Evolutionary conservation across 306 rosid genomes (phyloP), one percentile per base, ranked within the genome.

Genomic region (Sindora glabra): DNA sequence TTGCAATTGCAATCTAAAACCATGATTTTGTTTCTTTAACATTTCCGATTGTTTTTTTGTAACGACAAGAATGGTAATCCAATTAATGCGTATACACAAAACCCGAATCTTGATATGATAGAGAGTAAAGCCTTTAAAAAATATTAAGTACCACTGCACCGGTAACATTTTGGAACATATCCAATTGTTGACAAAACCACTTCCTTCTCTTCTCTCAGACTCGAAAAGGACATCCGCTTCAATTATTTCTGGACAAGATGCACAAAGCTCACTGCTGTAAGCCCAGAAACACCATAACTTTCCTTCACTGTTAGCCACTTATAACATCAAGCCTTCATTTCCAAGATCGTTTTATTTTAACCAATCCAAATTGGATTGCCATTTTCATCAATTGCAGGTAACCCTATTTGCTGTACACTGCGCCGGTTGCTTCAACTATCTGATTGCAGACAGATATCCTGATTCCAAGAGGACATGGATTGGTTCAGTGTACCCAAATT

Each of bases 211-310:
- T 44, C 44, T 41, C 33, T 62, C 82, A 92, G 98, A 64, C 94
- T 92, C 3, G 98, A 92, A 76, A 92, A 92, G 85, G 98, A 92
- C 84, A 83, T 92, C 56, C 85, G 98, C 32, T 89, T 92, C 85
- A 80, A 82, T 67, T 92, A 92, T 56, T 92, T 92, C 73, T 88
- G 96, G 98, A 84, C 71, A 18, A 86, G 98, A 30, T 92, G 94
- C 85, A 78, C 84, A 27, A 92, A 92, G 76, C 94, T 92, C 73
- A 70, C 67, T 49, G 80, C 86, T 46, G 98, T 92, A 82, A 78
- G 94, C 66, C 67, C 45, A 64, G 12, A 26, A 16, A 48, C 39
- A 30, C 22, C 45, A 8, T 30, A 17, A 2, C 2, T 33, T 65
- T 70, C 24, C 41, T 40, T 65, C n/a, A n/a, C n/a, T n/a, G n/a